These are phyloP conservation scores for Mortierella sp. DNA, from an alignment of 371 early-diverging fungal genomes.

Conservation along the genomic window DNA sequence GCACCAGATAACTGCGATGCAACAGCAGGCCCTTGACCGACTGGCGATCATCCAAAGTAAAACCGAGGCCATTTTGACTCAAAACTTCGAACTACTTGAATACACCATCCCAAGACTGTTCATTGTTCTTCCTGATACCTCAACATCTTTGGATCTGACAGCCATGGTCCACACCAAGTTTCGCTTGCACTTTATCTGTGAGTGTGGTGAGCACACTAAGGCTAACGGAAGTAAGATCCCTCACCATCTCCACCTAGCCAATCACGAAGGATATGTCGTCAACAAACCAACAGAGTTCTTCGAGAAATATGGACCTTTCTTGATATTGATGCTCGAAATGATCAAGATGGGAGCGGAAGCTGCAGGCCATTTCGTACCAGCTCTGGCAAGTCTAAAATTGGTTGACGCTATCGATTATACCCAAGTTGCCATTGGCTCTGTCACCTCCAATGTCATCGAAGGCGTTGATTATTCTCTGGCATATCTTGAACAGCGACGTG, in stretches of 20 bases:
- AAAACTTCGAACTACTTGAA: conserved; percentile 26
- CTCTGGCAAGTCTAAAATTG: conserved; percentile 4
- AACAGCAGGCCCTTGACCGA: conserved; percentile 22
- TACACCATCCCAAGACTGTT: conserved; percentile 27
- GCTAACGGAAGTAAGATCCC: conserved; percentile 3
- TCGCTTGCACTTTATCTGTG: conserved; percentile 32
- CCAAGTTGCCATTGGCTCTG: not conserved
- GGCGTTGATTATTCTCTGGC: conserved; percentile 9
- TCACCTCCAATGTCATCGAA: conserved; percentile 10
- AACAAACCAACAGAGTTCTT: conserved; percentile 22
- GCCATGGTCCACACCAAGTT: conserved; percentile 18
- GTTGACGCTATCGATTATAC: conserved; percentile 2
- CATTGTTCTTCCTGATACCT: conserved; percentile 17
- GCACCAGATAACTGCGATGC: conserved; percentile 3
- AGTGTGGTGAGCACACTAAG: conserved; percentile 34
- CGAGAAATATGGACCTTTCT: conserved; percentile 25
- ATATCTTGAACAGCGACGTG: conserved; percentile 7
- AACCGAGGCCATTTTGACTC: conserved; percentile 30
- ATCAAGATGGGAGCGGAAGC: conserved; percentile 18
- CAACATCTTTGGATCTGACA: conserved; percentile 10
- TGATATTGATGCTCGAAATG: conserved; percentile 31
- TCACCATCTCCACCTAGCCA: conserved; percentile 24
- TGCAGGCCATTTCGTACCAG: conserved; percentile 17
- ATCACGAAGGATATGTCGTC: conserved; percentile 33
- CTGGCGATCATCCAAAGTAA: conserved; percentile 27